These are phyloP conservation scores for Lactarius psammicola DNA, from an alignment of 768 basidiomycete genomes.

Conservation along the genomic window DNA sequence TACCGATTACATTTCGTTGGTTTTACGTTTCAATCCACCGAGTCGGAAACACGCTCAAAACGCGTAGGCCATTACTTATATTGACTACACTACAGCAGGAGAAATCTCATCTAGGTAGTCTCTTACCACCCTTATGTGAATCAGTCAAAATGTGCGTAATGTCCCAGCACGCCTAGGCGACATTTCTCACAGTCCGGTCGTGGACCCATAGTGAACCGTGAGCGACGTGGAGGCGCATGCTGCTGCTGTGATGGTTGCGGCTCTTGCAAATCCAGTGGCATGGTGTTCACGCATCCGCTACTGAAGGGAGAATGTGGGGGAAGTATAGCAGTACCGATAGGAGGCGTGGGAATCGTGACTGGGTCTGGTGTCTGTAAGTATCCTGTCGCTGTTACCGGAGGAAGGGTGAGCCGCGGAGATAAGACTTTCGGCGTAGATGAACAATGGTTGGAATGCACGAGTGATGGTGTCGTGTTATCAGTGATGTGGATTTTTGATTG, in stretches of 20 bases:
- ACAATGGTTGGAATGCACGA: neutral
- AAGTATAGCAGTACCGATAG: neutral
- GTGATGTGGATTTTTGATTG: conserved; percentile 29
- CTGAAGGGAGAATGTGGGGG: conserved; percentile 14
- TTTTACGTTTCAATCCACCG: neutral
- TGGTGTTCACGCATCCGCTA: conserved; percentile 29
- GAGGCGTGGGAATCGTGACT: conserved; percentile 11
- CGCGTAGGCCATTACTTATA: neutral
- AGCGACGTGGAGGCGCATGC: conserved; percentile 37
- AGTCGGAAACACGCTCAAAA: neutral
- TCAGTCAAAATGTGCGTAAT: conserved; percentile 66
- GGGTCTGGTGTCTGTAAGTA: conserved; percentile 13
- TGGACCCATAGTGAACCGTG: conserved; percentile 68
- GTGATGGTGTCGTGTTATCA: conserved; percentile 34
- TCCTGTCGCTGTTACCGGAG: neutral
- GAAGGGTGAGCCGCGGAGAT: neutral
- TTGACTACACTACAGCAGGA: neutral
- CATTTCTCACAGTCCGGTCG: conserved; percentile 68
- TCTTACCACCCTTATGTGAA: neutral
- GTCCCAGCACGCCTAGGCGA: conserved; percentile 61
- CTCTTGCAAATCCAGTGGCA: conserved; percentile 2
- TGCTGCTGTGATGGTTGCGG: conserved; percentile 26
- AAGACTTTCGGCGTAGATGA: neutral
- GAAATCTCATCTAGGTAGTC: neutral
- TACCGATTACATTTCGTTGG: neutral